Evolutionary conservation across 306 rosid genomes (phyloP).

Genomic region (Fragaria iinumae): DNA sequence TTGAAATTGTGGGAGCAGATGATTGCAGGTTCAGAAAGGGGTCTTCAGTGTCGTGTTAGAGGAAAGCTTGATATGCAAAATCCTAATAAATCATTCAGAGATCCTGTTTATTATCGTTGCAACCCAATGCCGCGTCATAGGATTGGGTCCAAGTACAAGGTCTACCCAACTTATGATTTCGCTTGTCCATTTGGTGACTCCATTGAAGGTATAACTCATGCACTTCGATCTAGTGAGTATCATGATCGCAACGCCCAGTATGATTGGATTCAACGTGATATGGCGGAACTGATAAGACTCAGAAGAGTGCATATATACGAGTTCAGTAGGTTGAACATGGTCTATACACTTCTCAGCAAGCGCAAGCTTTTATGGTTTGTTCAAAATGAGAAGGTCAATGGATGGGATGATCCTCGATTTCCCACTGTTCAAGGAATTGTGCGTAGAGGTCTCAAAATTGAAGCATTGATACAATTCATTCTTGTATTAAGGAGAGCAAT

Average conservation of each 20-base stretch:
- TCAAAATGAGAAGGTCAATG: conserved; percentile 85
- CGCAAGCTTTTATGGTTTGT: conserved; percentile 96
- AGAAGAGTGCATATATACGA: conserved; percentile 77
- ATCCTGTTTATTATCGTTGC: conserved; percentile 96
- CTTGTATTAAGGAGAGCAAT: conserved; percentile 20
- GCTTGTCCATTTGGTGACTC: conserved; percentile 95
- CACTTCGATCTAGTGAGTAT: conserved; percentile 93
- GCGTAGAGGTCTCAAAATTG: conserved; percentile 84
- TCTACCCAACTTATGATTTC: conserved; percentile 90
- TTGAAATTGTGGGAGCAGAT: conserved; percentile 81
- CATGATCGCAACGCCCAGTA: conserved; percentile 94
- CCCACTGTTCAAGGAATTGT: conserved; percentile 96
- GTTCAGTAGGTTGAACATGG: conserved; percentile 89
- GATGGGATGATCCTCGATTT: conserved; percentile 96
- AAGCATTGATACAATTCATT: conserved; percentile 82
- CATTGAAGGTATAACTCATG: conserved; percentile 78
- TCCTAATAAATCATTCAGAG: conserved; percentile 83
- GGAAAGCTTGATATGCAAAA: conserved; percentile 96
- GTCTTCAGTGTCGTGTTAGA: conserved; percentile 83
- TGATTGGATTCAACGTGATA: conserved; percentile 72
- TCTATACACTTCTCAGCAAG: conserved; percentile 93
- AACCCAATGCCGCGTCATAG: conserved; percentile 85
- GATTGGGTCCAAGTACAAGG: conserved; percentile 85
- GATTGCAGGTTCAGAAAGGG: conserved; percentile 80
- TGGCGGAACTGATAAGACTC: conserved; percentile 39